These are phyloP conservation scores for Nannochloropsis oceanica DNA, from an alignment of 108 stramenopile genomes.

Conservation along the genomic window DNA sequence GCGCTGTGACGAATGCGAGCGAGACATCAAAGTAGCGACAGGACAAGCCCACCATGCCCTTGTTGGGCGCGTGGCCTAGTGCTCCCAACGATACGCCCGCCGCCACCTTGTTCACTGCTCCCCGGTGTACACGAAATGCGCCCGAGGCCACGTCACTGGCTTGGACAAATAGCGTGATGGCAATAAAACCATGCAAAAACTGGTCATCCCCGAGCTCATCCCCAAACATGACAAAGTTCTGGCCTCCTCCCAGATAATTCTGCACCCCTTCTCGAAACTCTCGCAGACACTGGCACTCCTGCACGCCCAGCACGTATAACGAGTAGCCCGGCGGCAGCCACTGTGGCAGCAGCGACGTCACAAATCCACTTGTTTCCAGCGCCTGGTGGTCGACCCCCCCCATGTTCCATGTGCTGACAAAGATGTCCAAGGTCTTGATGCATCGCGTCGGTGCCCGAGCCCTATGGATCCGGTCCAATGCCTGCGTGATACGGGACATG, in stretches of 20 bases:
- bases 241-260: neutral
- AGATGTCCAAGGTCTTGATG: neutral
- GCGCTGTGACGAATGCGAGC: neutral
- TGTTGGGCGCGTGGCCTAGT: neutral
- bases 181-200: neutral
- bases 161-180: neutral
- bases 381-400: neutral
- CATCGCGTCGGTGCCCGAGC: neutral
- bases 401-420: neutral
- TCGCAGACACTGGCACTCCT: neutral
- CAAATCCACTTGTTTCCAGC: neutral
- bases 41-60: neutral
- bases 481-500: neutral
- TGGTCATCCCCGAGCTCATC: neutral
- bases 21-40: neutral
- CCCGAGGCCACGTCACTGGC: neutral
- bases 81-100: neutral
- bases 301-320: neutral
- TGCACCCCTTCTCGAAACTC: neutral
- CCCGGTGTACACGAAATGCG: neutral
- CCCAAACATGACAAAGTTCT: neutral
- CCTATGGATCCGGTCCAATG: neutral
- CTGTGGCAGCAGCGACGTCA: neutral
- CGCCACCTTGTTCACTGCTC: neutral
- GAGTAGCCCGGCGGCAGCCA: neutral